A percentile compares a stretch with the other conserved stretches of the same genome.
These are phyloP conservation scores for Hamamelis virginiana DNA, from an alignment of 164 flowering plant species.

Conservation along the genomic window DNA sequence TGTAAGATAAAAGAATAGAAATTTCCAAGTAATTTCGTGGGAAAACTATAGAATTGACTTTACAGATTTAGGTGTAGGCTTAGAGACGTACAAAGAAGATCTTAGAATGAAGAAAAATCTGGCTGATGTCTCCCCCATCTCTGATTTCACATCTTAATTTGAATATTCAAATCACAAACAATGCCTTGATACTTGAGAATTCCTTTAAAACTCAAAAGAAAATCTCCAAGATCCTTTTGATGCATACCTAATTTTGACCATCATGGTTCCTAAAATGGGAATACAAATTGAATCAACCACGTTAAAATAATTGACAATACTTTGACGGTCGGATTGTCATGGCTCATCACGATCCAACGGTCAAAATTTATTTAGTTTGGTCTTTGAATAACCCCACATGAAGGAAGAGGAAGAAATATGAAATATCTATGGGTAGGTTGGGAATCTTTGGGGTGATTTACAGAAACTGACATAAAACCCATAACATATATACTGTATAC, in stretches of 20 bases:
- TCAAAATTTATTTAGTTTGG: neutral
- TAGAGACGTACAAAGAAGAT: constrained; percentile 21
- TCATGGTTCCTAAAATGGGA: neutral
- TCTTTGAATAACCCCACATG: no score
- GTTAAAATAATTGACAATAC: neutral
- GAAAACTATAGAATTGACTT: constrained; percentile 8
- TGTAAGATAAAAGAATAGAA: no score
- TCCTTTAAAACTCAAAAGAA: neutral
- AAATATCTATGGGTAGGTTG: constrained; percentile 11
- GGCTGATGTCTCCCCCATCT: constrained; percentile 16
- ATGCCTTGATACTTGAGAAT: constrained; percentile 10
- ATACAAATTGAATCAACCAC: neutral
- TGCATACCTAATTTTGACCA: constrained; percentile 23
- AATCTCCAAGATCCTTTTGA: constrained; percentile 5
- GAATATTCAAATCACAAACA: neutral
- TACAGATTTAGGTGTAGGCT: constrained; percentile 14
- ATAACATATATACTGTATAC: no score
- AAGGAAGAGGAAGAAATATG: no score
- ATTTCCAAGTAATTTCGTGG: no score
- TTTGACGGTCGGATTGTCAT: constrained; percentile 5
- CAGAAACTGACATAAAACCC: constrained; percentile 10
- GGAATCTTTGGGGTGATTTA: constrained; percentile 7
- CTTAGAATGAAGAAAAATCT: constrained; percentile 19
- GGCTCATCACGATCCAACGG: constrained; percentile 17
- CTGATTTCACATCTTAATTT: neutral